Conservation (phyloP, 192 early-diverging fungal species). For the Lobosporangium transversale region DNA sequence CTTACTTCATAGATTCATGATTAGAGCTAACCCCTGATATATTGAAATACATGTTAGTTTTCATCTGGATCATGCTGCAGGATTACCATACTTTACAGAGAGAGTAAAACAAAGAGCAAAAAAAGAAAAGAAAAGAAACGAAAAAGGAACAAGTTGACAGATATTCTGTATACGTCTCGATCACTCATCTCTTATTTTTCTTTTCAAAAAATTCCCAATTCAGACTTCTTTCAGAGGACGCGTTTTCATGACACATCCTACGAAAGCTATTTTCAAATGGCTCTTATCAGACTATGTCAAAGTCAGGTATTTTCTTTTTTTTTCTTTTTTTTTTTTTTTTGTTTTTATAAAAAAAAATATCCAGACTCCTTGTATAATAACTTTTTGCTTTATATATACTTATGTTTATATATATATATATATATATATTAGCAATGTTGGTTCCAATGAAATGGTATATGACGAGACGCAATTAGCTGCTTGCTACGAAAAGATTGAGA, state of each 20-base stretch:
- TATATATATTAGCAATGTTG: conserved; percentile 63
- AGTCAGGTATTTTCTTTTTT: conserved; percentile 71
- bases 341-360: too few relatives aligned
- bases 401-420: too few relatives aligned
- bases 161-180: neutral
- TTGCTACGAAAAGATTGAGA: conserved; percentile 90
- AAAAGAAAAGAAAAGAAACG: too few relatives aligned
- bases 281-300: conserved; percentile 93
- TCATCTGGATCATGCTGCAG: conserved; percentile 97
- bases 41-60: conserved; percentile 65
- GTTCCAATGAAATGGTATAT: conserved; percentile 86
- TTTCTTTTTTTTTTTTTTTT: too few relatives aligned
- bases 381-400: too few relatives aligned
- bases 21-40: too few relatives aligned
- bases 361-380: too few relatives aligned
- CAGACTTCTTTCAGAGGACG: conserved; percentile 95
- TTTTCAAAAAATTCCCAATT: too few relatives aligned
- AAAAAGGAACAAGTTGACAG: too few relatives aligned
- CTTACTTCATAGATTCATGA: too few relatives aligned
- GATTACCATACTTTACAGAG: conserved; percentile 96
- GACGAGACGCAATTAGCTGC: conserved; percentile 86
- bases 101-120: conserved; percentile 70
- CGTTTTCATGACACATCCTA: conserved; percentile 99
- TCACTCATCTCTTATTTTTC: neutral
- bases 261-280: conserved; percentile 98